Base-by-base conservation (phyloP, 2,329 filamentous ascomycete species). In the Colletotrichum gigasporum region DNA sequence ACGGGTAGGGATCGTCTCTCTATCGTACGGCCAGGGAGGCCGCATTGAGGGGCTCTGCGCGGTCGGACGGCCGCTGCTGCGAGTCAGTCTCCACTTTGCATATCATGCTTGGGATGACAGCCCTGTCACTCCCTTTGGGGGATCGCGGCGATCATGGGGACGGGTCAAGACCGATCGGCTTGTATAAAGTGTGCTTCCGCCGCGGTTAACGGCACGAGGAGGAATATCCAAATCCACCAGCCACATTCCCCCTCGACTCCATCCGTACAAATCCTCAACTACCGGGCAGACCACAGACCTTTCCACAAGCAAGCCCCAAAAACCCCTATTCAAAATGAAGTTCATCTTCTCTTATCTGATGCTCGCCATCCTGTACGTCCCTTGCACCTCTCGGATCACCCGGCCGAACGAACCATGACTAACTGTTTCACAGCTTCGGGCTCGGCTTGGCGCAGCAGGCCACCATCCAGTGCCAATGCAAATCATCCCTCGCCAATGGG, bases 381-480 rank as follows among this genome's bases (percentile, higher is more conserved):
- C 20, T 39, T 12, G 18, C 14, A 2, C 30, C 22, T 6, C 35
- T 24, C 9, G 16, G 12, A 16, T 8, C 11, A 35, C 35, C 20
- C 20, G 5, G 4, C 5, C 44, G 20, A 24, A 50, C 14, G 5
- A 2, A 3, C 5, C 12, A 34, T 5, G 6, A 9, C 8, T 52
- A 47, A 45, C 22, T 0, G 6, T 3, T 30, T 9, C 10, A 1
- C 4, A 64, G 61, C 16, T 54, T 64, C 41, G 42, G 26, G 14
- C 28, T 64, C 41, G 61, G 39, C 18, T 48, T 61, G 14, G 61
- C 61, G n/a, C 61, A 64, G 42, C 56, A 61, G 18, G 55, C 41
- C 34, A 41, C 51, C 35, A 64, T 64, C 5, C 61, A 64, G 22
- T 64, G 61, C 42, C 56, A 52, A 10, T 64, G 61, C 34, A 54